A percentile compares a stretch with the other conserved stretches of the same genome.
Evolutionary conservation across 345 rosid species (phyloP).

Genomic region (Ceriops decandra): DNA sequence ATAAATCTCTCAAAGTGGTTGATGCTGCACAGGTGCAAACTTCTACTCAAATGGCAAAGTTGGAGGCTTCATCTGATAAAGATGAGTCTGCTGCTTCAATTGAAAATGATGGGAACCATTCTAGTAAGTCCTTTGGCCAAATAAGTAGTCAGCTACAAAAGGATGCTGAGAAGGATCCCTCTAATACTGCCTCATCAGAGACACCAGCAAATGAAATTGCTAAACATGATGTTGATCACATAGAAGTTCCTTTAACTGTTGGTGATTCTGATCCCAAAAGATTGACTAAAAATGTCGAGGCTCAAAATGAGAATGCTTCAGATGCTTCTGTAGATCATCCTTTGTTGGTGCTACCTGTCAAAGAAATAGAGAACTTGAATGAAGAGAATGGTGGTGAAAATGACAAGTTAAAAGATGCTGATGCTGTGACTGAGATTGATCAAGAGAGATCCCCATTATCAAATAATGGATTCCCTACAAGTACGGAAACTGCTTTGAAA

Average conservation of each 20-base stretch:
- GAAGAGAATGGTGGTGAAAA: slow-evolving; percentile 39
- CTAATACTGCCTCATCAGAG: slow-evolving; percentile 30
- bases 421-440: slow-evolving; percentile 40
- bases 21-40: slow-evolving; percentile 35
- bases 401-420: slow-evolving; percentile 29
- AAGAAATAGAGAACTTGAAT: slow-evolving; percentile 43
- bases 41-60: slow-evolving; percentile 30
- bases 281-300: slow-evolving; percentile 38
- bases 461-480: slow-evolving; percentile 31
- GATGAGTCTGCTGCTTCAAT: slow-evolving; percentile 20
- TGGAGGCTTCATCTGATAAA: slow-evolving; percentile 35
- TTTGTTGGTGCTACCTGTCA: slow-evolving; percentile 36
- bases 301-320: slow-evolving; percentile 42
- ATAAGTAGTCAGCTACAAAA: slow-evolving; percentile 26
- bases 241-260: slow-evolving; percentile 34
- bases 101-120: slow-evolving; percentile 41
- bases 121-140: slow-evolving; percentile 24
- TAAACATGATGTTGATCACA: slow-evolving; percentile 35
- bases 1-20: slow-evolving; percentile 32
- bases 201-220: slow-evolving; percentile 27
- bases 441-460: slow-evolving; percentile 41
- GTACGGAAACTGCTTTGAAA: slow-evolving; percentile 30
- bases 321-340: slow-evolving; percentile 37
- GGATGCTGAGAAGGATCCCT: slow-evolving; percentile 32
- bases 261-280: slow-evolving; percentile 24